Percentiles rank a stretch among this genome's conserved stretches.
Conservation (phyloP, 345 rosid species). For the Capsella bursapastoris region DNA sequence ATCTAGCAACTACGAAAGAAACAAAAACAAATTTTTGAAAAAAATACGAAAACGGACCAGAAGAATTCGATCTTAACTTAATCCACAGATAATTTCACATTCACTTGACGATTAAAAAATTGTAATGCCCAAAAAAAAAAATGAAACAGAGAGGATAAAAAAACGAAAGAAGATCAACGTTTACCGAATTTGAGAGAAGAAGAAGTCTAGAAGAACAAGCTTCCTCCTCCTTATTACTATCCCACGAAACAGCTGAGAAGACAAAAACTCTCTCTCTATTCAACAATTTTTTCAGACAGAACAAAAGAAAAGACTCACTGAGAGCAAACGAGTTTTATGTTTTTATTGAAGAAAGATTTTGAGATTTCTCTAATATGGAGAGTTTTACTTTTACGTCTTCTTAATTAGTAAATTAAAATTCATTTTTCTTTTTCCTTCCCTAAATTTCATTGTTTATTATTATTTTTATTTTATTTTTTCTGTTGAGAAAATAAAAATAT, state of each 20-base stretch:
- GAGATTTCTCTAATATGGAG: conserved; percentile 10
- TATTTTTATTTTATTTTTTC: no score
- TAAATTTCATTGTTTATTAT: background rate
- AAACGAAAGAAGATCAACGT: conserved; percentile 15
- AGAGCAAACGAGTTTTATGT: conserved; percentile 13
- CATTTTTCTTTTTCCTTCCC: background rate
- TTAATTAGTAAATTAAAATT: background rate
- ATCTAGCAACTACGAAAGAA: conserved; percentile 22
- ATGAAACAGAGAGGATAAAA: background rate
- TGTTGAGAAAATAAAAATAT: no score
- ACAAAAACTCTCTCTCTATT: conserved; percentile 10
- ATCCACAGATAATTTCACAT: conserved; percentile 6
- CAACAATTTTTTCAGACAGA: conserved; percentile 31
- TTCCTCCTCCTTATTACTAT: background rate
- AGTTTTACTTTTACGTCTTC: conserved; percentile 12
- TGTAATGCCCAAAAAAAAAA: conserved; percentile 9
- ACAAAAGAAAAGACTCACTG: conserved; percentile 2
- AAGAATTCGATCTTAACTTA: conserved; percentile 9
- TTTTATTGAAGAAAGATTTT: conserved; percentile 27
- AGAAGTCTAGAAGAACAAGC: conserved; percentile 11
- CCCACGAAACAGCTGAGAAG: conserved; percentile 13
- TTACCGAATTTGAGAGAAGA: conserved; percentile 21
- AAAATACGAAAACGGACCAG: background rate
- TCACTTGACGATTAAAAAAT: conserved; percentile 6
- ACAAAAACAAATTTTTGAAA: background rate